Evolutionary conservation across 75 land plant species (phyloP).

Genomic region (Sequoiadendron giganteum): DNA sequence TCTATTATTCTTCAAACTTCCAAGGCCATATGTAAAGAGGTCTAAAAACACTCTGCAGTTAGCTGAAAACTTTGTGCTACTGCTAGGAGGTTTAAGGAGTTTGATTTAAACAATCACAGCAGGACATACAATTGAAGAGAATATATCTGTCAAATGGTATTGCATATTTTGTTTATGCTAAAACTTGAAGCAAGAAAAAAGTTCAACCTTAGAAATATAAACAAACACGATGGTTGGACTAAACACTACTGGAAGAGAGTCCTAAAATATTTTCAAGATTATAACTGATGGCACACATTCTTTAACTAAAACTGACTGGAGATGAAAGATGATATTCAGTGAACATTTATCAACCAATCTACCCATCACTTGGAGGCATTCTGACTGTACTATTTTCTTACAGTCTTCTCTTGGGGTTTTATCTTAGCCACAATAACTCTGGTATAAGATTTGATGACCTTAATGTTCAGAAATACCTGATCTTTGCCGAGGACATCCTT

Average conservation of each 20-base stretch:
- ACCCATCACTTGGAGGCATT: background rate
- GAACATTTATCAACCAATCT: background rate
- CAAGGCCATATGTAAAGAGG: background rate
- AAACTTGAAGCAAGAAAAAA: background rate
- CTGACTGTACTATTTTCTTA: background rate
- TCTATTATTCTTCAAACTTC: background rate
- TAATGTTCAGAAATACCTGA: background rate
- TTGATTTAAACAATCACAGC: background rate
- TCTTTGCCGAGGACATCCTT: background rate
- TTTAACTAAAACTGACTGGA: background rate
- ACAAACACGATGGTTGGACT: background rate
- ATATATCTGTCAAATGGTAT: background rate
- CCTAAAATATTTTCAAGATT: too few relatives aligned
- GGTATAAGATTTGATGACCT: background rate
- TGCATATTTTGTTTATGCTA: background rate
- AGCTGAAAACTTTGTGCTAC: background rate
- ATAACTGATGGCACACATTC: background rate
- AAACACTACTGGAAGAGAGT: background rate
- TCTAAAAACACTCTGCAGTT: background rate
- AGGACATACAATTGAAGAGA: background rate
- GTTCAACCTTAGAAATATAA: background rate
- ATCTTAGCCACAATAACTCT: background rate
- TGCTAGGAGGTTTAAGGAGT: background rate
- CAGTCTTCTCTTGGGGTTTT: background rate
- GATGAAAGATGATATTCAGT: background rate